Conservation (phyloP, 2,329 filamentous ascomycete species). For the Colletotrichum sublineola region DNA sequence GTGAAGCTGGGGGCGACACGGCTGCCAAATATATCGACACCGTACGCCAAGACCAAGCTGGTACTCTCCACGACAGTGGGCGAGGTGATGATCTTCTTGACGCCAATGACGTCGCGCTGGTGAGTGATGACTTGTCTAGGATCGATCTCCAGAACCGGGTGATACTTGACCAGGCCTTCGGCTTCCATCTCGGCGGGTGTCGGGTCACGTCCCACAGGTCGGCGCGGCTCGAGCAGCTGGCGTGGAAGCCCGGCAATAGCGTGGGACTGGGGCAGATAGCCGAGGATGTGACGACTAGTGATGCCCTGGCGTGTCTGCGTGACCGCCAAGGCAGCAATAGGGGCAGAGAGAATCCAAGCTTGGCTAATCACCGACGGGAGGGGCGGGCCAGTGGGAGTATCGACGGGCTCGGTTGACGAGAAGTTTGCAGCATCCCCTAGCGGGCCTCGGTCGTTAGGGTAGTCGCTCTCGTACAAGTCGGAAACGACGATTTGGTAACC, state of each 20-base stretch:
- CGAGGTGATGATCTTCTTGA: constrained; percentile 78
- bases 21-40: constrained; percentile 89
- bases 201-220: constrained; percentile 87
- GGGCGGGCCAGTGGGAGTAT: constrained; percentile 65
- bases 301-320: constrained; percentile 95
- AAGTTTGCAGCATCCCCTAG: constrained; percentile 78
- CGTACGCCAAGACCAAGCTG: constrained; percentile 88
- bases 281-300: constrained; percentile 84
- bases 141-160: constrained; percentile 84
- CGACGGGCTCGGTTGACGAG: constrained; percentile 79
- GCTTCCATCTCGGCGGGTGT: constrained; percentile 80
- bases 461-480: constrained; percentile 89
- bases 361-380: constrained; percentile 84
- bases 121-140: constrained; percentile 86
- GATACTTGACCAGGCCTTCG: constrained; percentile 85
- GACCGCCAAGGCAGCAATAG: constrained; percentile 84
- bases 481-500: constrained; percentile 89
- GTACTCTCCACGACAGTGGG: constrained; percentile 92
- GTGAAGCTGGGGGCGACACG: constrained; percentile 87
- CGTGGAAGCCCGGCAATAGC: constrained; percentile 85
- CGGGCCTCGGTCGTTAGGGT: constrained; percentile 86
- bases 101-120: constrained; percentile 82
- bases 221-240: constrained; percentile 83
- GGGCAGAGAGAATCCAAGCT: constrained; percentile 82
- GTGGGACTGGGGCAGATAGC: constrained; percentile 79